Evolutionary conservation across 2,329 filamentous ascomycete species (phyloP).

Genomic region (Penicillium griseofulvum): DNA sequence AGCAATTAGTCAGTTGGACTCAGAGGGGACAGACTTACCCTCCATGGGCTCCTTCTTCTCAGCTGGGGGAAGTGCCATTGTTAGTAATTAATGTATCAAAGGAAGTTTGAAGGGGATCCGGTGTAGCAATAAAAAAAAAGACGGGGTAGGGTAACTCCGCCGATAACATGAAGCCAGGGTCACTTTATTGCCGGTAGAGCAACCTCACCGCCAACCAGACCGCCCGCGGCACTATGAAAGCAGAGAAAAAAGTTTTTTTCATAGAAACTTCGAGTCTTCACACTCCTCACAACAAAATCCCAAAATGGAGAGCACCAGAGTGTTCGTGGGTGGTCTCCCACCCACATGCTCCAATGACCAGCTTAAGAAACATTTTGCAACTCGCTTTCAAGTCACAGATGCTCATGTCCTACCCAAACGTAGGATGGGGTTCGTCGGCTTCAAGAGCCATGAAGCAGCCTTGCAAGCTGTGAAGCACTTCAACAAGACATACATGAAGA

Average conservation of each 20-base stretch:
- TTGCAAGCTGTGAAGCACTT: constrained; percentile 87
- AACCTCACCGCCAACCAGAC: constrained; percentile 24
- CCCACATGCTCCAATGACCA: constrained; percentile 80
- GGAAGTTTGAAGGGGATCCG: not conserved
- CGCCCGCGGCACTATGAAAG: constrained; percentile 35
- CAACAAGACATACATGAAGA: constrained; percentile 90
- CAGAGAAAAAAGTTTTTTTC: constrained; percentile 26
- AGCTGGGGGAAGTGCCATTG: constrained; percentile 32
- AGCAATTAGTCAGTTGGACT: constrained; percentile 11
- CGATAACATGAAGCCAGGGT: constrained; percentile 13
- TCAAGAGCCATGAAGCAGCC: constrained; percentile 78
- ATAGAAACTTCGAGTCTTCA: constrained; percentile 12
- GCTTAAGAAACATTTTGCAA: constrained; percentile 83
- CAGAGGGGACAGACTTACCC: constrained; percentile 49
- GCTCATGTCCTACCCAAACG: constrained; percentile 85
- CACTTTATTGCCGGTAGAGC: constrained; percentile 11
- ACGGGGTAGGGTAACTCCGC: not conserved
- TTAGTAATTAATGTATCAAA: constrained; percentile 2
- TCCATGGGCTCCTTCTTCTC: constrained; percentile 72
- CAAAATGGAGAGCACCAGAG: constrained; percentile 72
- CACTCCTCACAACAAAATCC: constrained; percentile 24
- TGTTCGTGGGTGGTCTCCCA: constrained; percentile 71
- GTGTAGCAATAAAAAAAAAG: not conserved
- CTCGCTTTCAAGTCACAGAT: constrained; percentile 77
- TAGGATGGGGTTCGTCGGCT: constrained; percentile 93